These are phyloP conservation scores for Plasmopara muralis DNA, from an alignment of 352 stramenopile genomes.

Conservation along the genomic window DNA sequence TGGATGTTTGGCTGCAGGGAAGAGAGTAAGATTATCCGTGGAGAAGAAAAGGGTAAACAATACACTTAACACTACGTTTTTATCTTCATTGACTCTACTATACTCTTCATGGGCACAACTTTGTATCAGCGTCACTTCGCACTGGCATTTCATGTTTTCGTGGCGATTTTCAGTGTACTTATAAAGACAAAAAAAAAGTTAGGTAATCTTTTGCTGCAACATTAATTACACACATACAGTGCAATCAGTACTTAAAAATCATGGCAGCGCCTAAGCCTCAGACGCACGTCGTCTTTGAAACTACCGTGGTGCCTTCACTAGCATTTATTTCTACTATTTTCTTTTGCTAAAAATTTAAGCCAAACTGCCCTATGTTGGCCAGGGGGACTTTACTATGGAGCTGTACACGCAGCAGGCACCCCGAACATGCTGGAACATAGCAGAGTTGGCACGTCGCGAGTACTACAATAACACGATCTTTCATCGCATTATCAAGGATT, in stretches of 20 bases:
- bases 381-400: slow-evolving; percentile 90
- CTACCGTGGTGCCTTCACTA: slow-evolving; percentile 47
- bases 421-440: slow-evolving; percentile 90
- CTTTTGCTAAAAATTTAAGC: background rate
- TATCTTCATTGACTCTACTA: too few species aligned
- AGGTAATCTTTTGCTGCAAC: too few species aligned
- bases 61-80: too few species aligned
- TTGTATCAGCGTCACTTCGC: too few species aligned
- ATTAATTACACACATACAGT: too few species aligned
- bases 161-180: too few species aligned
- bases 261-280: slow-evolving; percentile 30
- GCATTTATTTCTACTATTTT: background rate
- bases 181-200: too few species aligned
- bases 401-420: slow-evolving; percentile 91
- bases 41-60: too few species aligned
- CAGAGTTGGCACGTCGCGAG: slow-evolving; percentile 84
- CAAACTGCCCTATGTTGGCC: background rate
- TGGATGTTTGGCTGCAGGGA: too few species aligned
- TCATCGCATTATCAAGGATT: slow-evolving; percentile 94
- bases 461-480: slow-evolving; percentile 97
- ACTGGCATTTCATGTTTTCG: too few species aligned
- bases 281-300: slow-evolving; percentile 83
- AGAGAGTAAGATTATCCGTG: too few species aligned
- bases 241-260: background rate
- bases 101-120: too few species aligned